Base-by-base conservation (phyloP, 768 basidiomycete genomes). In the Pleurotus djamor region DNA sequence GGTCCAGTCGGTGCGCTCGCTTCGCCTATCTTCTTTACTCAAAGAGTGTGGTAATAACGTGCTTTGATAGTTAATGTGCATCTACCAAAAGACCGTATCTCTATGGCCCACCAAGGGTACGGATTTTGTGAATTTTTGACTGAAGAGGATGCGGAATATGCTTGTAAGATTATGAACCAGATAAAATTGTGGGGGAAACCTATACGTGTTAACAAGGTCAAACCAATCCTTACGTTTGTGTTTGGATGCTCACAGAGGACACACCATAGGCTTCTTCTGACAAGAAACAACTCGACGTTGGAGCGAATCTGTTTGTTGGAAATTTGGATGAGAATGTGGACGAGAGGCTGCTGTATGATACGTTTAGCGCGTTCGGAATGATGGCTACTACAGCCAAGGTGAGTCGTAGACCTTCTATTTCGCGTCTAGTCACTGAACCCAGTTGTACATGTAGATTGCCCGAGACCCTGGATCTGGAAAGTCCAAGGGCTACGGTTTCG, bases 91-190 rank as follows among this genome's bases (percentile, higher is more conserved):
- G 97, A 99, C 75, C 88, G 97, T 65, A 93, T 99, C 59, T 97
- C 95, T 10, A 96, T 96, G 92, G 83, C 92, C 1, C 97, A 98
- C 71, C 97, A 99, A 76, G 97, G 97, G 49, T 99, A 98, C 76
- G 97, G 97, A 43, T 99, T 99, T 78, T 98, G 96, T 83, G 97
- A 99, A 80, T 98, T 99, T 74, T 79, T 96, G 74, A 95, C 95
- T 41, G 96, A 98, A 78, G 96, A 97, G 73, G 97, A 98, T 76
- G 95, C 97, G 62, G 97, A 99, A 75, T 99, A 99, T 74, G 96
- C 95, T 59, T 98, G 96, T 83, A 97, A 98, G 82, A 98, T 98
- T 67, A 98, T 98, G 96, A 99, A 99, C 72, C 96, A 98, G 81
- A 98, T 99, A 71, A 99, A 99, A 75, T 74, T 99, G 56, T 99